These are phyloP conservation scores for Conticribra guillardii DNA, from an alignment of 108 stramenopile species.

Conservation along the genomic window DNA sequence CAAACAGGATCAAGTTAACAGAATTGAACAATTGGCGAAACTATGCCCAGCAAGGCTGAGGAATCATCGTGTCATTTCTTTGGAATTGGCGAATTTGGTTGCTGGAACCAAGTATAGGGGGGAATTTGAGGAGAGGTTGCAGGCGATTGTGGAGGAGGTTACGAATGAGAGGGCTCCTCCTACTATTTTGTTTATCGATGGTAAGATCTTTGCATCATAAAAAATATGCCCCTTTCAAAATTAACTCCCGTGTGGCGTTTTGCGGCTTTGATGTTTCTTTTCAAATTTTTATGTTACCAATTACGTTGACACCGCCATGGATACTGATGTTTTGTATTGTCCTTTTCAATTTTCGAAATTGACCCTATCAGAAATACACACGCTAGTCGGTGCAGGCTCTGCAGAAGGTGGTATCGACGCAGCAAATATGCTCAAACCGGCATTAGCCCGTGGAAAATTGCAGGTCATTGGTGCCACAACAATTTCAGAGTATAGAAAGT, in stretches of 20 bases:
- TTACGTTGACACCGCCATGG: too few relatives aligned
- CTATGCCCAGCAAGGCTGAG: slow-evolving; percentile 74
- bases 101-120: slow-evolving; percentile 92
- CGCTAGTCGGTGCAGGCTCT: slow-evolving; percentile 81
- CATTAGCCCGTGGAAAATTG: slow-evolving; percentile 81
- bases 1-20: slow-evolving; percentile 39
- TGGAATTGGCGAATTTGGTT: slow-evolving; percentile 81
- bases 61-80: slow-evolving; percentile 75
- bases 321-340: not conserved
- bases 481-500: slow-evolving; percentile 87
- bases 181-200: slow-evolving; percentile 90
- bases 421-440: slow-evolving; percentile 92
- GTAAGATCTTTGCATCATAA: too few relatives aligned
- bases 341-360: not conserved
- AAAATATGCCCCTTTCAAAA: too few relatives aligned
- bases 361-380: slow-evolving; percentile 50
- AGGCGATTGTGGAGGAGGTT: slow-evolving; percentile 80
- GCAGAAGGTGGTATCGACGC: slow-evolving; percentile 93
- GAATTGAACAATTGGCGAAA: slow-evolving; percentile 64
- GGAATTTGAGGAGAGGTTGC: slow-evolving; percentile 89
- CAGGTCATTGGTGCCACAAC: slow-evolving; percentile 93
- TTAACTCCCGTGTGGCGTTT: too few relatives aligned
- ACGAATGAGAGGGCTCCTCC: slow-evolving; percentile 77
- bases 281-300: too few relatives aligned
- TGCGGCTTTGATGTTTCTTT: too few relatives aligned